Percentiles rank a stretch among this genome's conserved stretches.
phyloP scores from a whole-genome alignment of 306 rosid genomes.

The Calophaca sinica region DNA sequence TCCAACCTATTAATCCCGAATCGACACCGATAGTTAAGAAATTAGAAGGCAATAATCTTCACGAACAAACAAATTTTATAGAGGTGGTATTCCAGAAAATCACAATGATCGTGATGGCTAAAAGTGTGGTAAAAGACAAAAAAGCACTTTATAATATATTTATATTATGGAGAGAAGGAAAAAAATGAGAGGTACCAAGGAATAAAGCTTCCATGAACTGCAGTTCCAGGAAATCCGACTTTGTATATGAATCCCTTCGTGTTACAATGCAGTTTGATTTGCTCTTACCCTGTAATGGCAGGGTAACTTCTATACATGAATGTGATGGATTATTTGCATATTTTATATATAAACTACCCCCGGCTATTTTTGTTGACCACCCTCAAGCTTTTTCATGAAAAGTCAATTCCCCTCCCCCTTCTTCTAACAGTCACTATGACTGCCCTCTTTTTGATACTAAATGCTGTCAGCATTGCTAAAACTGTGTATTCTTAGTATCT shows the following conservation, averaged over 20 bases:
- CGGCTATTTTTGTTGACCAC: conserved; percentile 50
- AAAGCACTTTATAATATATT: conserved; percentile 33
- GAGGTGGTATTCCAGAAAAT: conserved; percentile 22
- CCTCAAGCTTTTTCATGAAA: conserved; percentile 47
- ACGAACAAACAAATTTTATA: conserved; percentile 38
- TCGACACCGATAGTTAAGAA: conserved; percentile 33
- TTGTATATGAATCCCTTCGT: conserved; percentile 56
- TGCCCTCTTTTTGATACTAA: conserved; percentile 53
- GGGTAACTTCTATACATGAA: conserved; percentile 92
- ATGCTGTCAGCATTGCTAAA: conserved; percentile 48
- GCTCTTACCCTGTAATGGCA: conserved; percentile 79
- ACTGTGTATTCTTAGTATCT: conserved; percentile 47
- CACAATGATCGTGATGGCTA: conserved; percentile 17
- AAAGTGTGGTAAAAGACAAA: conserved; percentile 22
- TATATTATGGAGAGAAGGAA: conserved; percentile 29
- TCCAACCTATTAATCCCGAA: conserved; percentile 30
- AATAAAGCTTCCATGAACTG: conserved; percentile 53
- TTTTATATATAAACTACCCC: conserved; percentile 48
- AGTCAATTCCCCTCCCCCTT: conserved; percentile 39
- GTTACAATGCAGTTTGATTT: conserved; percentile 60
- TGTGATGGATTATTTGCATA: conserved; percentile 68
- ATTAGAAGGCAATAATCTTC: conserved; percentile 23
- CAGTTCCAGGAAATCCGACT: conserved; percentile 55
- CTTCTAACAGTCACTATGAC: conserved; percentile 49
- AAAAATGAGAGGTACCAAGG: conserved; percentile 48